These are phyloP conservation scores for Stagonosporopsis chrysanthemi DNA, from an alignment of 2,329 filamentous ascomycete species.

Conservation along the genomic window DNA sequence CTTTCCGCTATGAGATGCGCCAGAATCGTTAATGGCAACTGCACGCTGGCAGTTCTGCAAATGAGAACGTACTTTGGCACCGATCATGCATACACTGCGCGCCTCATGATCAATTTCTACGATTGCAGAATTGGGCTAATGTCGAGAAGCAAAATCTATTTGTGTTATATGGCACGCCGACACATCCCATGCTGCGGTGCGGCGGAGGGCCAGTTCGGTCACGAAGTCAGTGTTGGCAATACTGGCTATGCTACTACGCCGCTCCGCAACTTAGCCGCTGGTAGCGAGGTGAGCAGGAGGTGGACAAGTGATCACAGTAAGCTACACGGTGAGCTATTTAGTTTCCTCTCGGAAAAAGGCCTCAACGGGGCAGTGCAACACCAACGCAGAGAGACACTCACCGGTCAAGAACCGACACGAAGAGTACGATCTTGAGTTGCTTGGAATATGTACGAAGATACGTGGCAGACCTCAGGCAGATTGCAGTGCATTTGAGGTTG, in stretches of 20 bases:
- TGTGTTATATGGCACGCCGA: background rate
- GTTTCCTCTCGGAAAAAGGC: slow-evolving; percentile 2
- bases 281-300: background rate
- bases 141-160: background rate
- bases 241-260: slow-evolving; percentile 5
- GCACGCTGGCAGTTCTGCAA: too few relatives aligned
- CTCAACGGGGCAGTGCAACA: slow-evolving; percentile 16
- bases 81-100: background rate
- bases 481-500: background rate
- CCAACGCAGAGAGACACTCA: slow-evolving; percentile 3
- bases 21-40: background rate
- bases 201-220: background rate
- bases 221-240: background rate
- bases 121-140: background rate
- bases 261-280: background rate
- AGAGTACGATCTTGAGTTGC: slow-evolving; percentile 4
- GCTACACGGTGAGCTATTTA: slow-evolving; percentile 6
- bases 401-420: slow-evolving; percentile 18
- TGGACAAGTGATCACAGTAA: slow-evolving; percentile 3
- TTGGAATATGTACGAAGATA: background rate
- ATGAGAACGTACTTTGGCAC: too few relatives aligned
- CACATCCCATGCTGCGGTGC: background rate
- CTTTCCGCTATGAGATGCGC: too few relatives aligned
- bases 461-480: slow-evolving; percentile 12
- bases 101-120: background rate